These are phyloP conservation scores for Lichtheimia ornata DNA, from an alignment of 371 early-diverging fungal genomes.

Conservation along the genomic window DNA sequence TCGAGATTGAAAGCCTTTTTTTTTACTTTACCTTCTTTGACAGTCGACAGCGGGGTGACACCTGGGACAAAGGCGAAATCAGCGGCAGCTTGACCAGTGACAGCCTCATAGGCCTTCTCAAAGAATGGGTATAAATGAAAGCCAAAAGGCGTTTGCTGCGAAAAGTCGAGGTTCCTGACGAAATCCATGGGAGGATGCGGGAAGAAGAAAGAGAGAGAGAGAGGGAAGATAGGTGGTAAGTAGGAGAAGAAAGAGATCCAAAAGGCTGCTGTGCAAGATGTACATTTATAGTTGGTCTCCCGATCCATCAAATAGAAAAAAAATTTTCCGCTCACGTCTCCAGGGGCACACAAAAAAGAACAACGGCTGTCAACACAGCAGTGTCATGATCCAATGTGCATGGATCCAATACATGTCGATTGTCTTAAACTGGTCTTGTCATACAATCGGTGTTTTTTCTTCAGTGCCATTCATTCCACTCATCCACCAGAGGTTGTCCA, in stretches of 20 bases:
- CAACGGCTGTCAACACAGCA: neutral
- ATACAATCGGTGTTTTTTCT: neutral
- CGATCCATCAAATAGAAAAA: neutral
- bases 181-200: constrained; percentile 10
- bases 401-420: constrained; percentile 2
- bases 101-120: constrained; percentile 24
- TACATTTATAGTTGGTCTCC: no score
- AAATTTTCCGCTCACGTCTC: constrained; percentile 1
- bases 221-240: neutral
- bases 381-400: neutral
- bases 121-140: constrained; percentile 22
- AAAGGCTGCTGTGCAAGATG: neutral
- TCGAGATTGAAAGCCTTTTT: neutral
- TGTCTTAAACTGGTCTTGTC: constrained; percentile 1
- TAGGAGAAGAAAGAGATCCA: neutral
- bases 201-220: neutral
- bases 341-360: constrained; percentile 1
- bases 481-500: neutral
- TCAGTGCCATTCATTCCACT: neutral
- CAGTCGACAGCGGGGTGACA: constrained; percentile 32
- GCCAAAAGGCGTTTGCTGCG: constrained; percentile 27
- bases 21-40: constrained; percentile 37
- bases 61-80: constrained; percentile 23
- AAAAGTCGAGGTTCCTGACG: constrained; percentile 19
- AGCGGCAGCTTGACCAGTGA: constrained; percentile 21